phyloP scores from a whole-genome alignment of 352 stramenopile species.

The Hyaloperonospora arabidopsidis region DNA sequence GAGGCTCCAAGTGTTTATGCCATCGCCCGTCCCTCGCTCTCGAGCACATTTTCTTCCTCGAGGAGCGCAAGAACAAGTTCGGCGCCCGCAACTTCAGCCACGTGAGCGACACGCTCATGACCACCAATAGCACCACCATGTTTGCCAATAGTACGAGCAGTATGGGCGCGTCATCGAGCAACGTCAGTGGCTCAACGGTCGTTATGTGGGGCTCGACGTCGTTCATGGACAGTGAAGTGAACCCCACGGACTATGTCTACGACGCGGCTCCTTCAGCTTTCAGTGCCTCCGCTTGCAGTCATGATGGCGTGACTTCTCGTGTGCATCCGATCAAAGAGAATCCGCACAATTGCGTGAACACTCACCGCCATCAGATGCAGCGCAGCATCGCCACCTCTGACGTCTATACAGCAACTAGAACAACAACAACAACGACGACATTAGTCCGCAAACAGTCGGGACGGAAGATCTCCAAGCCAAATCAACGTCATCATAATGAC shows the following conservation, averaged over 20 bases:
- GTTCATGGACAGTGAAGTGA: conserved; percentile 31
- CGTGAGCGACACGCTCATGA: conserved; percentile 64
- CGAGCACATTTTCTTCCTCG: conserved; percentile 75
- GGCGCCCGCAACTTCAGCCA: conserved; percentile 72
- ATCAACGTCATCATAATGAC: conserved; percentile 12
- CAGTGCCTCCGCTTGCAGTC: conserved; percentile 10
- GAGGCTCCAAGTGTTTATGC: conserved; percentile 62
- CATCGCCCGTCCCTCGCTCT: conserved; percentile 59
- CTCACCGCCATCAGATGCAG: conserved; percentile 8
- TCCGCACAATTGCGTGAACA: conserved; percentile 1
- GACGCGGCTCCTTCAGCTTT: conserved; percentile 2
- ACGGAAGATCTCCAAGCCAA: conserved; percentile 35
- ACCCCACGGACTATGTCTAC: conserved; percentile 27
- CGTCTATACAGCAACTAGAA: too few species aligned
- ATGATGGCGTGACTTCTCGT: conserved; percentile 16
- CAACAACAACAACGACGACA: conserved; percentile 8
- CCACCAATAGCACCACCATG: conserved; percentile 34
- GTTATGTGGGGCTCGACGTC: conserved; percentile 31
- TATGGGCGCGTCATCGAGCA: conserved; percentile 11
- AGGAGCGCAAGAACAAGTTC: conserved; percentile 77
- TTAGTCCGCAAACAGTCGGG: conserved; percentile 54
- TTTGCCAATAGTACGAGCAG: conserved; percentile 20
- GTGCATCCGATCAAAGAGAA: conserved; percentile 11
- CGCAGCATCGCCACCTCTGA: not conserved
- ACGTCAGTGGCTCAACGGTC: conserved; percentile 24